phyloP scores from a whole-genome alignment of 306 rosid species.

The Gastrolobium villosum region DNA sequence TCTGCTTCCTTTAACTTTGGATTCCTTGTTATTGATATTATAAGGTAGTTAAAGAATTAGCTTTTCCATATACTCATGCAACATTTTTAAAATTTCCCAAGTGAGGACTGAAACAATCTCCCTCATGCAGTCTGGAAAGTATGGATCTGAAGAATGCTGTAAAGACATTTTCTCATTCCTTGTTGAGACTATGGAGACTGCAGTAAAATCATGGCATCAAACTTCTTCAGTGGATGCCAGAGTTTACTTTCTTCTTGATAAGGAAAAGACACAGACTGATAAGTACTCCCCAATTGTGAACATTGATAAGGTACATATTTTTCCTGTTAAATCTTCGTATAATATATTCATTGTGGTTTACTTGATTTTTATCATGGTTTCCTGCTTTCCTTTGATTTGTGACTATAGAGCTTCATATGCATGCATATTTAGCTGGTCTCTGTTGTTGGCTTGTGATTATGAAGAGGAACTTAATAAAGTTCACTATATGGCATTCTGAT shows the following conservation, averaged over 20 bases:
- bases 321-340: constrained; percentile 33
- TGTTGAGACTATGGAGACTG: constrained; percentile 92
- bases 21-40: constrained; percentile 37
- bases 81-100: constrained; percentile 39
- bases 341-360: constrained; percentile 18
- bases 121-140: constrained; percentile 73
- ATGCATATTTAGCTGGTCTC: constrained; percentile 37
- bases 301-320: constrained; percentile 81
- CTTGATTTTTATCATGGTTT: constrained; percentile 16
- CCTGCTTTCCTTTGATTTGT: background rate
- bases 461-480: constrained; percentile 11
- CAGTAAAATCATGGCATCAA: constrained; percentile 92
- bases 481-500: constrained; percentile 30
- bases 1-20: constrained; percentile 23
- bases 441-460: constrained; percentile 35
- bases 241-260: constrained; percentile 90
- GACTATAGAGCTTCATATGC: constrained; percentile 8
- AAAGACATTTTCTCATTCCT: constrained; percentile 80
- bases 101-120: constrained; percentile 55
- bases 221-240: constrained; percentile 88
- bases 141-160: constrained; percentile 82
- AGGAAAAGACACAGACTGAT: constrained; percentile 79
- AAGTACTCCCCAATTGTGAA: constrained; percentile 92
- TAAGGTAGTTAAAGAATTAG: constrained; percentile 43
- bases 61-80: constrained; percentile 40